Percentiles rank a stretch among this genome's conserved stretches.
These are phyloP conservation scores for Lactifluus piperatus DNA, from an alignment of 768 basidiomycete species.

Conservation along the genomic window DNA sequence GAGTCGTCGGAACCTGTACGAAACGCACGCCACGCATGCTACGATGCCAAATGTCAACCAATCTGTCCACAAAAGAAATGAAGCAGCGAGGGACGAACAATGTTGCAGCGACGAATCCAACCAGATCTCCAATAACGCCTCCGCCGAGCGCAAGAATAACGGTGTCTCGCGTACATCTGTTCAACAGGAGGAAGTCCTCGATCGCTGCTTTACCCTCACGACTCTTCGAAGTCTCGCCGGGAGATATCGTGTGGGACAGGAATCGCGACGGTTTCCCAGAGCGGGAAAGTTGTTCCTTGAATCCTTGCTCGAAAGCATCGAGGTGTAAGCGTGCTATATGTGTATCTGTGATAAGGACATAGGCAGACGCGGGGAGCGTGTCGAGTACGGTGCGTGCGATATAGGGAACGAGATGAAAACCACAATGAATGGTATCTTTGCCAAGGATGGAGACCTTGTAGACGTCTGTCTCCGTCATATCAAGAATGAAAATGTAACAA, in stretches of 20 bases:
- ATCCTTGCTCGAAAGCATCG: constrained; percentile 54
- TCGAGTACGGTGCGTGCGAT: constrained; percentile 66
- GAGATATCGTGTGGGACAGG: constrained; percentile 68
- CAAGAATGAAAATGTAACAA: not conserved
- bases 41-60: constrained; percentile 3
- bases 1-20: constrained; percentile 92
- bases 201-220: constrained; percentile 86
- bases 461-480: constrained; percentile 26
- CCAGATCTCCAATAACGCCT: constrained; percentile 94
- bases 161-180: constrained; percentile 87
- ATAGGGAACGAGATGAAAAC: constrained; percentile 47
- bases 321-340: constrained; percentile 82
- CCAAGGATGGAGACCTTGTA: constrained; percentile 39
- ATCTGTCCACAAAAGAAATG: not conserved
- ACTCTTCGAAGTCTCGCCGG: constrained; percentile 91
- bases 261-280: constrained; percentile 43
- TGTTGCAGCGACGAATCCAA: constrained; percentile 94
- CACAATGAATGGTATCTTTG: constrained; percentile 42
- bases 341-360: constrained; percentile 89
- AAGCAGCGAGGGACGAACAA: constrained; percentile 51
- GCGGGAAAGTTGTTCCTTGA: constrained; percentile 36
- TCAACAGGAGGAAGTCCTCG: constrained; percentile 84
- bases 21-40: constrained; percentile 98
- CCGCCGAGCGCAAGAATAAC: constrained; percentile 92
- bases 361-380: constrained; percentile 70